A percentile compares a stretch with the other conserved stretches of the same genome.
phyloP scores from a whole-genome alignment of 2,329 filamentous ascomycete genomes.

The Cryoendolithus antarcticus region DNA sequence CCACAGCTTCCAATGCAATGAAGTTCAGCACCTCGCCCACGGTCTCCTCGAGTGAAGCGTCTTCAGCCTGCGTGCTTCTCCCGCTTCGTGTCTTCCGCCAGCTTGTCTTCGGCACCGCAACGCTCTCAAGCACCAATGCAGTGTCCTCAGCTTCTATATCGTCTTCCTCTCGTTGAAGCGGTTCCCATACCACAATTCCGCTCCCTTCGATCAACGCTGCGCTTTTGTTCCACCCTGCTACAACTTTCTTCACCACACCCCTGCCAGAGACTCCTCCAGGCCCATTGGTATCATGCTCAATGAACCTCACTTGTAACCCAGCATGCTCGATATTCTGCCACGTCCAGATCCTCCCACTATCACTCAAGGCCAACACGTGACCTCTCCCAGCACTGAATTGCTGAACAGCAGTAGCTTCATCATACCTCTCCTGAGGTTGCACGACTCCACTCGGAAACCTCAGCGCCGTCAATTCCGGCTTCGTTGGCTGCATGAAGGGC shows the following conservation, averaged over 20 bases:
- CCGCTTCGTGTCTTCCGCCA: conserved; percentile 21
- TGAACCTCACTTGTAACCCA: conserved; percentile 34
- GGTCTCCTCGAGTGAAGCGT: conserved; percentile 21
- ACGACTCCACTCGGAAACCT: conserved; percentile 30
- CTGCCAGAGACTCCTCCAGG: conserved; percentile 10
- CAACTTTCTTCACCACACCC: conserved; percentile 35
- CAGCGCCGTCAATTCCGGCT: conserved; percentile 22
- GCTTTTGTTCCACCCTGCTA: conserved; percentile 42
- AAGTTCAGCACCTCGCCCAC: conserved; percentile 38
- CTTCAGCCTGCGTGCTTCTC: conserved; percentile 1
- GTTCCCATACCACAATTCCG: conserved; percentile 41
- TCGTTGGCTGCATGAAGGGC: conserved; percentile 8
- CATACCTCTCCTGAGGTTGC: conserved; percentile 26
- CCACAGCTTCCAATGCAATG: conserved; percentile 37
- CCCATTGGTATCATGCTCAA: conserved; percentile 27
- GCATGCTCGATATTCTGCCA: conserved; percentile 36
- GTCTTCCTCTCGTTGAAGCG: conserved; percentile 18
- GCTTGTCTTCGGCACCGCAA: conserved; percentile 33
- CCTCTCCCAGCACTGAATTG: conserved; percentile 41
- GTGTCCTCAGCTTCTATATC: conserved; percentile 26
- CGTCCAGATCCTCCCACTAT: conserved; percentile 41
- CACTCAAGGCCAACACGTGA: conserved; percentile 40
- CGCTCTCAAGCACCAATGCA: conserved; percentile 32
- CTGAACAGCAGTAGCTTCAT: conserved; percentile 31
- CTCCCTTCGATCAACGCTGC: conserved; percentile 38